Percentiles rank a stretch among this genome's conserved stretches.
These are phyloP conservation scores for Talaromyces verruculosus DNA, from an alignment of 2,329 filamentous ascomycete genomes.

Conservation along the genomic window DNA sequence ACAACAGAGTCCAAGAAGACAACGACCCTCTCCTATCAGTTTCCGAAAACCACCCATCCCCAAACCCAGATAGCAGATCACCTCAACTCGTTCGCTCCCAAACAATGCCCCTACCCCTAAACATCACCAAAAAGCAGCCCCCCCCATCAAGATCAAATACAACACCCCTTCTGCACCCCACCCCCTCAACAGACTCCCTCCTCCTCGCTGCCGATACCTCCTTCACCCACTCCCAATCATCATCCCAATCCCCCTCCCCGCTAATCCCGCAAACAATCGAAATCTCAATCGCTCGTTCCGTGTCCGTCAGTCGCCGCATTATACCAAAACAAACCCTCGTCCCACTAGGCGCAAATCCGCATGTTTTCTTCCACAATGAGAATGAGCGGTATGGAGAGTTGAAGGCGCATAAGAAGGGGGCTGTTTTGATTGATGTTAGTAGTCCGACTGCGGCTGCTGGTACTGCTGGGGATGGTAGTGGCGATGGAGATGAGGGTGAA, in stretches of 20 bases:
- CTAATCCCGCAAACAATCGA: conserved; percentile 28
- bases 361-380: conserved; percentile 28
- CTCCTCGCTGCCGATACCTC: background rate
- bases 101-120: conserved; percentile 18
- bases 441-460: background rate
- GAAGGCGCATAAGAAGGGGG: conserved; percentile 29
- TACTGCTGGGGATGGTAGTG: background rate
- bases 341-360: conserved; percentile 27
- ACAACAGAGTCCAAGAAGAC: background rate
- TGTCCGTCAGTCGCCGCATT: conserved; percentile 35
- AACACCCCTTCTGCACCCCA: background rate
- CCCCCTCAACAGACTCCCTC: background rate
- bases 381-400: conserved; percentile 30
- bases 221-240: background rate
- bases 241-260: conserved; percentile 14
- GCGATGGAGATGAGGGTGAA: background rate
- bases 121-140: conserved; percentile 10
- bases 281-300: conserved; percentile 41
- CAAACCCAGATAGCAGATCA: background rate
- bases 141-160: background rate
- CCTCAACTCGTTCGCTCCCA: conserved; percentile 10
- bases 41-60: background rate
- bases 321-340: conserved; percentile 40
- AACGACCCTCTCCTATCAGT: background rate
- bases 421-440: conserved; percentile 32